phyloP scores from a whole-genome alignment of 164 flowering plant species.

The Platanus orientalis region DNA sequence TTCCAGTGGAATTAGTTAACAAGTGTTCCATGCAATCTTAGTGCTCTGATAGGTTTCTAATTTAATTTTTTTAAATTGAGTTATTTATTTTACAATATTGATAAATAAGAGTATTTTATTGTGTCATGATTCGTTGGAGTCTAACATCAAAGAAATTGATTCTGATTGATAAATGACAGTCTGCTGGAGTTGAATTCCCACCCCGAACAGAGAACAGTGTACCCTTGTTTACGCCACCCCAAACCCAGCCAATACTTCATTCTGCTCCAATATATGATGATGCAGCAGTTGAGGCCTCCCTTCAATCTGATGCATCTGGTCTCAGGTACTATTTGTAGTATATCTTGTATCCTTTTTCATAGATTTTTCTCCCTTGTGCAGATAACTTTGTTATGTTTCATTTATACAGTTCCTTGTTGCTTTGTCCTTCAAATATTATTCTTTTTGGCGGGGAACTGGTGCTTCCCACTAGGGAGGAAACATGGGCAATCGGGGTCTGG shows the following conservation, averaged over 20 bases:
- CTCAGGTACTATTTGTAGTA: conserved; percentile 51
- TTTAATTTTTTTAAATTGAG: neutral
- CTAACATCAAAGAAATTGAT: neutral
- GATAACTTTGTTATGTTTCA: too few relatives aligned
- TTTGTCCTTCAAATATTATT: too few relatives aligned
- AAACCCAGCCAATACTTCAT: conserved; percentile 62
- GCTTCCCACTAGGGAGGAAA: too few relatives aligned
- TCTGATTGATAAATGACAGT: conserved; percentile 27
- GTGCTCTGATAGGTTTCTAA: neutral
- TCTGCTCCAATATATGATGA: conserved; percentile 49
- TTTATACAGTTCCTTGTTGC: too few relatives aligned
- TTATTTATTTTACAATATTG: too few relatives aligned
- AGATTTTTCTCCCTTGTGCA: too few relatives aligned
- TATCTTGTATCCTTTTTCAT: neutral
- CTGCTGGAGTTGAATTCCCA: conserved; percentile 63
- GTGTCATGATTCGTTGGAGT: neutral
- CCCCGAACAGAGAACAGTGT: conserved; percentile 56
- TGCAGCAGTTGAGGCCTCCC: conserved; percentile 66
- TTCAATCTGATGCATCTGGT: conserved; percentile 65
- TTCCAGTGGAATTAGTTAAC: neutral
- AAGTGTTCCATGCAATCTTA: neutral
- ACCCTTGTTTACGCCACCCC: conserved; percentile 91
- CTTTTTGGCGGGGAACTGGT: too few relatives aligned
- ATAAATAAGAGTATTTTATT: neutral
- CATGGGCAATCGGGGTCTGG: too few relatives aligned